Base-by-base conservation (phyloP, 225 moss, liverwort and hornwort species). In the Pleurozium schreberi region DNA sequence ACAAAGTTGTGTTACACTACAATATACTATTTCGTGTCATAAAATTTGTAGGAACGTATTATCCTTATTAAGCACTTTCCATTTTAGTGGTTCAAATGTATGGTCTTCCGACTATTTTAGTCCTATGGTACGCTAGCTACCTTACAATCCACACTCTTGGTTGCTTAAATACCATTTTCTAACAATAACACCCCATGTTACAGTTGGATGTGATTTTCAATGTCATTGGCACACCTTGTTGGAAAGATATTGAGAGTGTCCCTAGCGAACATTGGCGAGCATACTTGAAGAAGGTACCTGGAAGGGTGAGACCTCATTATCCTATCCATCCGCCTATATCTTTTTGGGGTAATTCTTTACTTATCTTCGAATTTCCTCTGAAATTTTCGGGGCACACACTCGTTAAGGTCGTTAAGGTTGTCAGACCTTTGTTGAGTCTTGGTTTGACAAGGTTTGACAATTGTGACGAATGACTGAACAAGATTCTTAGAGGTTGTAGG, bases 131-230 rank as follows among this genome's bases (percentile, higher is more conserved):
- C 17, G 23, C 43, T 70, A 70, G 33, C 57, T 33, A 57, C 57
- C 57, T 70, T 70, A 69, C 17, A 70, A 8, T 58, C 47, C 34
- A 63, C 57, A 23, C 25, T 84, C 84, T 58, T 70, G 63, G 11
- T 63, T 63, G 55, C 30, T 69, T 42, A 40, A 84, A 25, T 57
- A 12, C 33, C 20, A 23, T 43, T 42, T 70, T 58, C 70, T 40
- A 84, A 34, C 4, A 84, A 17, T 34, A 70, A 86, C 58, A 77
- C 60, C 52, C 50, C n/a, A n/a, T 77, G 76, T 57, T 94, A 80
- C 94, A 98, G 98, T 87, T 97, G 89, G 97, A 98, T 88, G 98
- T 97, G 73, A 98, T 97, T 84, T 98, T 98, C 85, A 92, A 98
- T 81, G 98, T 98, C 38, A 97, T 98, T 69, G 98, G 98, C 47